A percentile compares a stretch with the other conserved stretches of the same genome.
Conservation (phyloP, 495 filamentous ascomycete genomes). For the Staphylotrichum longicolle region DNA sequence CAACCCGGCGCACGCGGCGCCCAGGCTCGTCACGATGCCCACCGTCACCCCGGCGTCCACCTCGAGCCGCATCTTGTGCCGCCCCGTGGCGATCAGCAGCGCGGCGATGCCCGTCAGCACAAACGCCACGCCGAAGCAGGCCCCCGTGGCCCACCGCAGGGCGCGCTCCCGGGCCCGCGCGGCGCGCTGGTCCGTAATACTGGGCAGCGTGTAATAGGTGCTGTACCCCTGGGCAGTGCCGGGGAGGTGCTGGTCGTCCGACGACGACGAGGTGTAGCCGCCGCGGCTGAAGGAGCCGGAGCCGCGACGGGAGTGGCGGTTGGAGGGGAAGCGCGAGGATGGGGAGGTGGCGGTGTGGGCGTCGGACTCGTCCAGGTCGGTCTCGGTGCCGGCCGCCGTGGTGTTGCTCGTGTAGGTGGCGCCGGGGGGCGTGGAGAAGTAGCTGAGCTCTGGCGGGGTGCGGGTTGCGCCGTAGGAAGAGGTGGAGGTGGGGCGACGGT, state of each 20-base stretch:
- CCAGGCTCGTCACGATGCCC: constrained; percentile 54
- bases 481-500: neutral
- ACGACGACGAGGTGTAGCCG: constrained; percentile 30
- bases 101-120: constrained; percentile 55
- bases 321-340: constrained; percentile 18
- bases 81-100: constrained; percentile 49
- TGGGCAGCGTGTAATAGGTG: constrained; percentile 46
- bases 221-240: constrained; percentile 42
- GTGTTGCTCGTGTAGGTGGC: neutral
- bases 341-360: too few relatives aligned
- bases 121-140: constrained; percentile 46
- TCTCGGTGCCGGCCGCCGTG: constrained; percentile 23
- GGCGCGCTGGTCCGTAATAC: constrained; percentile 41
- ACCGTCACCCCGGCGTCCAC: constrained; percentile 61
- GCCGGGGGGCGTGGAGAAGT: constrained; percentile 24
- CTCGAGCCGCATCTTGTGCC: constrained; percentile 51
- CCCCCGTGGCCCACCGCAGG: constrained; percentile 45
- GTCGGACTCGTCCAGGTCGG: constrained; percentile 30
- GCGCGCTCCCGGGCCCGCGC: constrained; percentile 45
- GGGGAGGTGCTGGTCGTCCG: constrained; percentile 31
- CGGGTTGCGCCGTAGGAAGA: constrained; percentile 20
- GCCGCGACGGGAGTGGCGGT: constrained; percentile 24
- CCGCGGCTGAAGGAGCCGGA: constrained; percentile 28
- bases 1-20: constrained; percentile 54
- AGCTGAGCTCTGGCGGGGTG: constrained; percentile 16